These are phyloP conservation scores for Microsporum ferrugineum DNA, from an alignment of 2,329 filamentous ascomycete genomes.

Conservation along the genomic window DNA sequence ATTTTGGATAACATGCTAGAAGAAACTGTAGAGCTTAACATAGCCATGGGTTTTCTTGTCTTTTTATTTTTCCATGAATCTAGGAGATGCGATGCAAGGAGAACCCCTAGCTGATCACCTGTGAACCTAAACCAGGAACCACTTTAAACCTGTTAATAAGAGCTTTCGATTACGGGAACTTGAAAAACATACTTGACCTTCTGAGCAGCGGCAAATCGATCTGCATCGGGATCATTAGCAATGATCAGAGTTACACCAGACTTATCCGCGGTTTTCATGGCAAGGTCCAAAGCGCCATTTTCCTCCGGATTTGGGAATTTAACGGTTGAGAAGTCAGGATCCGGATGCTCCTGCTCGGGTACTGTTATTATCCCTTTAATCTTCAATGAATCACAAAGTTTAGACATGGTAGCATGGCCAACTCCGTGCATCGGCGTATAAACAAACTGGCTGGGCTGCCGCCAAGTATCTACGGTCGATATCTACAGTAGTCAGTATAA, in stretches of 20 bases:
- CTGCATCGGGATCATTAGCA: constrained; percentile 55
- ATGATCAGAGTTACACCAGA: constrained; percentile 42
- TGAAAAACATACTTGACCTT: constrained; percentile 36
- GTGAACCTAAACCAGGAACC: constrained; percentile 50
- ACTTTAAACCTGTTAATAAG: constrained; percentile 16
- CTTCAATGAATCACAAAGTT: constrained; percentile 24
- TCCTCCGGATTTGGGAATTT: constrained; percentile 57
- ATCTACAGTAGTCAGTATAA: constrained; percentile 15
- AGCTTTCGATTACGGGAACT: neutral
- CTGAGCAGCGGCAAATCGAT: constrained; percentile 52
- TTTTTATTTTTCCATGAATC: constrained; percentile 30
- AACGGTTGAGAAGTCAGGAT: constrained; percentile 54
- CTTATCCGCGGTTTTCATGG: constrained; percentile 44
- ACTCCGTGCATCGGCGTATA: constrained; percentile 34
- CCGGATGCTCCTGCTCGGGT: constrained; percentile 42
- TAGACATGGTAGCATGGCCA: constrained; percentile 27
- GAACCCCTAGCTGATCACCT: constrained; percentile 53
- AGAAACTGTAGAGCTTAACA: constrained; percentile 53
- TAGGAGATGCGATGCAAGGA: constrained; percentile 48
- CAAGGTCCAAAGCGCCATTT: constrained; percentile 49
- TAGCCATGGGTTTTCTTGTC: constrained; percentile 34
- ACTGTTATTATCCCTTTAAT: constrained; percentile 28
- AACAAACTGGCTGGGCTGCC: constrained; percentile 27
- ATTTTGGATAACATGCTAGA: constrained; percentile 51
- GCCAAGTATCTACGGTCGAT: constrained; percentile 24